phyloP scores from a whole-genome alignment of 2,329 filamentous ascomycete species.

The Nemania sp. region DNA sequence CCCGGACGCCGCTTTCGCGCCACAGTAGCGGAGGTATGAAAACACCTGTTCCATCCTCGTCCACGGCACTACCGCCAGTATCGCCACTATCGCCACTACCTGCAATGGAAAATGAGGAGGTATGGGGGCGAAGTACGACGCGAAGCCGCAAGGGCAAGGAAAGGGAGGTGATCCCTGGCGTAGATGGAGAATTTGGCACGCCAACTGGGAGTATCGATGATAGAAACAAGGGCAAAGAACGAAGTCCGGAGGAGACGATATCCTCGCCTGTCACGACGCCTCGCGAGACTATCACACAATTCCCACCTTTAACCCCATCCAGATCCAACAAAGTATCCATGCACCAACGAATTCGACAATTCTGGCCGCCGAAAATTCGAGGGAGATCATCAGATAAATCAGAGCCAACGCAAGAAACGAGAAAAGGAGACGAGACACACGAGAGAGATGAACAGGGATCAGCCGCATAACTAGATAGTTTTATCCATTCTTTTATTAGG shows the following conservation, averaged over 20 bases:
- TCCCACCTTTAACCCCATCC: background rate
- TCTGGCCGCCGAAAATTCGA: slow-evolving; percentile 4
- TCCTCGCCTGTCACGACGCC: background rate
- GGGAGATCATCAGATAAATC: slow-evolving; percentile 16
- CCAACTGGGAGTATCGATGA: background rate
- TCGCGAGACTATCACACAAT: background rate
- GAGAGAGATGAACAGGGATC: background rate
- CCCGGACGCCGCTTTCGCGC: slow-evolving; percentile 5
- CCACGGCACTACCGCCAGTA: background rate
- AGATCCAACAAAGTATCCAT: slow-evolving; percentile 12
- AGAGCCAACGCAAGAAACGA: background rate
- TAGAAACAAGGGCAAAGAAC: background rate
- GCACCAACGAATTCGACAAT: slow-evolving; percentile 16
- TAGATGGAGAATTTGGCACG: background rate
- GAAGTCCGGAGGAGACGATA: background rate
- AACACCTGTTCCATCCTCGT: background rate
- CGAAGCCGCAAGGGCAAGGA: slow-evolving; percentile 14
- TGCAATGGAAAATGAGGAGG: background rate
- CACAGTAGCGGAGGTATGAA: slow-evolving; percentile 8
- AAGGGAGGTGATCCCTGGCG: slow-evolving; percentile 9
- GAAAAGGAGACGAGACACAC: background rate
- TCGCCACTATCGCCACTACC: no score
- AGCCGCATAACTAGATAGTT: background rate
- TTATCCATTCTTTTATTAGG: background rate
- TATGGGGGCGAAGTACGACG: background rate